Conservation (phyloP, 2,329 filamentous ascomycete genomes). For the Periglandula ipomoeae region DNA sequence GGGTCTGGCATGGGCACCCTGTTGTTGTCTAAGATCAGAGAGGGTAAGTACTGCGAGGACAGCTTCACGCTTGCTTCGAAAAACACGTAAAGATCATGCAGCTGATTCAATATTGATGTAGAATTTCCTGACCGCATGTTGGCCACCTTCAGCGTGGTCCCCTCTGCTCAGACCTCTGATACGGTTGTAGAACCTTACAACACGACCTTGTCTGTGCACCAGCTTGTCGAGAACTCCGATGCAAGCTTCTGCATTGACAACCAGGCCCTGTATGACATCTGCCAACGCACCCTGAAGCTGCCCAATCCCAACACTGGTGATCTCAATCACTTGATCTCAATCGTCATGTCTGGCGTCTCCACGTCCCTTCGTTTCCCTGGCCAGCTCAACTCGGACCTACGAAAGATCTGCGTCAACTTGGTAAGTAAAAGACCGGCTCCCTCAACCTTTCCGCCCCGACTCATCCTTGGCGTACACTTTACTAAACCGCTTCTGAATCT, state of each 20-base stretch:
- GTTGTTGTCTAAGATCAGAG: conserved; percentile 98
- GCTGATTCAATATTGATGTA: neutral
- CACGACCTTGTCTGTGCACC: conserved; percentile 95
- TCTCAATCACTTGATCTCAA: conserved; percentile 97
- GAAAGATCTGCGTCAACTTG: conserved; percentile 99
- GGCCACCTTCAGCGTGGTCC: conserved; percentile 98
- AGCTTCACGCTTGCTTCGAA: neutral
- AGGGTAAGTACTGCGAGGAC: conserved; percentile 32
- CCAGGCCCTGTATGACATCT: conserved; percentile 99
- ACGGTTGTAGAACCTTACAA: conserved; percentile 99
- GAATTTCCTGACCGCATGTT: conserved; percentile 99
- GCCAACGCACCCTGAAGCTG: conserved; percentile 99
- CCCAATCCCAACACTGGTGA: conserved; percentile 97
- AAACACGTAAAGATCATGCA: neutral
- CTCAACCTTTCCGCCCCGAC: no score
- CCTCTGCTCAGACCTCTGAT: conserved; percentile 97
- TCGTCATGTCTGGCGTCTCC: conserved; percentile 98
- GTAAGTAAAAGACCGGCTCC: neutral
- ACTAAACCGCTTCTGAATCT: neutral
- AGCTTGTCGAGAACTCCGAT: conserved; percentile 99
- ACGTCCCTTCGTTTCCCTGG: conserved; percentile 98
- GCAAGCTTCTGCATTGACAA: conserved; percentile 99
- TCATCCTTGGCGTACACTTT: neutral
- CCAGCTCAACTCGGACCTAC: conserved; percentile 98
- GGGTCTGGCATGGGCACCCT: conserved; percentile 99